Base-by-base conservation (phyloP, 1,139 yeast species). In the Hansenula lynferdii region DNA sequence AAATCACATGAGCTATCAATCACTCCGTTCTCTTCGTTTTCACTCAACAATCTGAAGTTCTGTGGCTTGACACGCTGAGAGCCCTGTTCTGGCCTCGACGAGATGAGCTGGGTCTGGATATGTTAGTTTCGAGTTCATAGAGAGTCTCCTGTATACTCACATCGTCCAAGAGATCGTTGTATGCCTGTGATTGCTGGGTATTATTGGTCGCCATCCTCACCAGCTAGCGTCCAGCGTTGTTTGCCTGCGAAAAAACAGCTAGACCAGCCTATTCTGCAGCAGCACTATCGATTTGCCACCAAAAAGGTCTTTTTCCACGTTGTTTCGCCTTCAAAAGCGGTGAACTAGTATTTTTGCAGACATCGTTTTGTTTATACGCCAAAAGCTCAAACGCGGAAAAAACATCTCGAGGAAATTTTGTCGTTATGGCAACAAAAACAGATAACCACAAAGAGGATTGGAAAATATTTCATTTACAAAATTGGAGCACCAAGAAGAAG, bases 1-100 rank as follows among this genome's bases (percentile, higher is more conserved):
- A 33, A 41, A 11, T 49, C 56, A 18, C 44, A 37, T 8, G 56
- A 52, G 2, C 54, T 50, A 31, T 52, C 53, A 8, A 50, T 46
- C 5, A 50, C 30, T 18, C 35, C 26, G 37, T 51, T 52, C 5
- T 47, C 51, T 22, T 52, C 56, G 12, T 35, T 31, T 6, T 43
- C 38, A 9, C 41, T 40, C 8, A 51, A 36, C 12, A 49, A 27
- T 21, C 41, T 38, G 14, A 51, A 25, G 24, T 35, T 38, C n/a
- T 33, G 29, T 5, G 42, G 36, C 14, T 37, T 36, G 6, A 39
- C 12, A 3, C 38, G 31, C 27, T 48, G 51, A 0, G 54, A 43
- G 5, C 8, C 22, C 17, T 28, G 34, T 31, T 30, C 25, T 28
- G 23, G 2, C 41, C 19, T 9, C 31, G 42, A 3, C 8, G 20